phyloP scores from a whole-genome alignment of 2,329 filamentous ascomycete genomes.

The Torrubiella hemipterigena region DNA sequence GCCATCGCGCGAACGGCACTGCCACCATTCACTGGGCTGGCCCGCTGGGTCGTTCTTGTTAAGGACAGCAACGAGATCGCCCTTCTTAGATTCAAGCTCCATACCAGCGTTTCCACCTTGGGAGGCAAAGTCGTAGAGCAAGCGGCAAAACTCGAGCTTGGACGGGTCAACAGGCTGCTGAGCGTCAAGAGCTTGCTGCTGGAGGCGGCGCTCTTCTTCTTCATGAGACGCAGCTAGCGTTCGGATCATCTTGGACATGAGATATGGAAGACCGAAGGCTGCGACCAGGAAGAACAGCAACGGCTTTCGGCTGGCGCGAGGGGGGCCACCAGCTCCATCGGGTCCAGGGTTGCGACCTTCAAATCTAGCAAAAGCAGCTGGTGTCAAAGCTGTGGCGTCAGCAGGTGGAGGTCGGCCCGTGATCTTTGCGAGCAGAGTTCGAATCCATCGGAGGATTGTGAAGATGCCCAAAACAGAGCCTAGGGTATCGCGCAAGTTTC shows the following conservation, averaged over 20 bases:
- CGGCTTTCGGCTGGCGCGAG: conserved; percentile 82
- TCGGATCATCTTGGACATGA: conserved; percentile 93
- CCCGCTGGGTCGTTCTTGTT: conserved; percentile 87
- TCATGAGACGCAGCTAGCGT: conserved; percentile 74
- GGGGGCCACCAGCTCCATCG: conserved; percentile 50
- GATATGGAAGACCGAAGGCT: conserved; percentile 87
- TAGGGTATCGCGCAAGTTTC: conserved; percentile 82
- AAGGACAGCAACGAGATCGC: conserved; percentile 87
- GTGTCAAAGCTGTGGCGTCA: conserved; percentile 76
- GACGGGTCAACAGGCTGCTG: conserved; percentile 61
- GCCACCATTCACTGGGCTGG: conserved; percentile 94
- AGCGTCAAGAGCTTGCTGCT: conserved; percentile 37
- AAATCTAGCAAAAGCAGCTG: conserved; percentile 82
- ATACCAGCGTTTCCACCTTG: conserved; percentile 57
- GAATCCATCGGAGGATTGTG: conserved; percentile 88
- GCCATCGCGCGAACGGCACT: conserved; percentile 80
- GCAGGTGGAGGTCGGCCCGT: conserved; percentile 85
- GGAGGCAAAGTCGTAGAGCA: conserved; percentile 87
- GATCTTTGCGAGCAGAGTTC: conserved; percentile 80
- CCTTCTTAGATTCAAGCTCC: conserved; percentile 86
- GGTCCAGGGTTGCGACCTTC: conserved; percentile 53
- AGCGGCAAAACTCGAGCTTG: conserved; percentile 92
- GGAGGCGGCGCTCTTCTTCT: conserved; percentile 56
- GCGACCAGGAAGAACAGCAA: conserved; percentile 92
- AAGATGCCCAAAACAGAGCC: conserved; percentile 93